Base-by-base conservation (phyloP, 129 eudicot species). In the Mikania micrantha region DNA sequence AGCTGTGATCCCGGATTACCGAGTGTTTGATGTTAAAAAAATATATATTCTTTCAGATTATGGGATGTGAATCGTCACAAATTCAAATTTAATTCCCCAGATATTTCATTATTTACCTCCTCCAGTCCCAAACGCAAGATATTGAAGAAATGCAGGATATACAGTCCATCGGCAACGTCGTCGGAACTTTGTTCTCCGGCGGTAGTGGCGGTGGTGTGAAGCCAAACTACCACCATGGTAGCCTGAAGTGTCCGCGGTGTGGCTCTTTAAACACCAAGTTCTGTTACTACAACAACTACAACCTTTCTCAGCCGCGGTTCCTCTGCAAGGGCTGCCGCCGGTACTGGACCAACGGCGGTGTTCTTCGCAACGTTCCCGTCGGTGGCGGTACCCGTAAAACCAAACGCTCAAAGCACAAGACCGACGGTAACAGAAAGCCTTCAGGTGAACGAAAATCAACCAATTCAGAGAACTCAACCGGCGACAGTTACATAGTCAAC, bases 331-430 rank as follows among this genome's bases (percentile, higher is more conserved):
- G 60, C n/a, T 68, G 73, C 35, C 73, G 73, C 9, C 73, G 73
- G 5, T 72, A 60, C 60, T 72, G 77, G 77, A 72, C 77, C 7
- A 72, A 60, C 21, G 77, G 77, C 25, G 77, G 77, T 5, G 70
- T 72, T 7, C 77, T 72, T 11, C 77, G 77, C 38, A 72, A 61
- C 60, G 62, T 72, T 52, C 77, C 77, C 8, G 77, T 72, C 60
- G 77, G 77, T 19, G 77, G 77, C n/a, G 62, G 77, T 22, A 19
- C 11, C 69, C 63, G 77, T 3, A 72, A 72, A 72, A 15, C 4
- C 60, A 71, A 47, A 45, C 69, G 70, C n/a, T 34, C 69, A 12
- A 71, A 61, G 34, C 69, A 19, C n/a, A 61, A 45, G 36, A 9
- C 56, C 7, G n/a, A n/a, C n/a, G 9, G 29, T 7, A 22, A 19